Percentiles rank a stretch among this genome's conserved stretches.
Evolutionary conservation across 352 stramenopile genomes (phyloP).

Genomic region (Hyaloperonospora arabidopsidis): DNA sequence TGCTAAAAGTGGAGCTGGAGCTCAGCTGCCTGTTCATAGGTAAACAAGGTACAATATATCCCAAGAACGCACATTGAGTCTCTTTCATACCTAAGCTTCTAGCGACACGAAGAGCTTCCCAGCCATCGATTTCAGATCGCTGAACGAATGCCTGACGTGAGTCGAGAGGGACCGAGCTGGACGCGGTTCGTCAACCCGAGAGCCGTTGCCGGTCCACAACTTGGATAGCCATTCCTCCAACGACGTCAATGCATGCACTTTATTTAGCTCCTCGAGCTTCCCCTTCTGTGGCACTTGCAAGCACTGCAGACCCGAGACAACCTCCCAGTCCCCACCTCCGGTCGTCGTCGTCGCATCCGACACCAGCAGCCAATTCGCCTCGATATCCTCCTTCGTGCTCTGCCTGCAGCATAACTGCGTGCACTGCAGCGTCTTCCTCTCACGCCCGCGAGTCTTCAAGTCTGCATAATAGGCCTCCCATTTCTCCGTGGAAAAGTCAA

Average conservation of each 20-base stretch:
- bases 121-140: slow-evolving; percentile 50
- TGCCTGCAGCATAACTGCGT: slow-evolving; percentile 54
- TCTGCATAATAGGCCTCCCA: slow-evolving; percentile 73
- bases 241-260: slow-evolving; percentile 43
- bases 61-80: too few relatives aligned
- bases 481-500: slow-evolving; percentile 78
- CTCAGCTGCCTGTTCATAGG: too few relatives aligned
- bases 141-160: slow-evolving; percentile 50
- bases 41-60: too few relatives aligned
- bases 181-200: slow-evolving; percentile 10
- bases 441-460: slow-evolving; percentile 23
- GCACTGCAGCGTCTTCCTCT: slow-evolving; percentile 30
- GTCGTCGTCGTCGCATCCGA: slow-evolving; percentile 50
- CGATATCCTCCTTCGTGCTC: slow-evolving; percentile 68
- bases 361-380: slow-evolving; percentile 77
- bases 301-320: slow-evolving; percentile 59
- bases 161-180: slow-evolving; percentile 28
- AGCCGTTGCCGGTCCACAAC: slow-evolving; percentile 39
- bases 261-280: slow-evolving; percentile 54
- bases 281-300: slow-evolving; percentile 42
- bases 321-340: slow-evolving; percentile 54
- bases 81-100: slow-evolving; percentile 15
- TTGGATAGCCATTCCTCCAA: slow-evolving; percentile 63
- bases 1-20: too few relatives aligned
- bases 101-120: slow-evolving; percentile 46